Conservation (phyloP, 306 rosid genomes). For the Sicyos baderoa region DNA sequence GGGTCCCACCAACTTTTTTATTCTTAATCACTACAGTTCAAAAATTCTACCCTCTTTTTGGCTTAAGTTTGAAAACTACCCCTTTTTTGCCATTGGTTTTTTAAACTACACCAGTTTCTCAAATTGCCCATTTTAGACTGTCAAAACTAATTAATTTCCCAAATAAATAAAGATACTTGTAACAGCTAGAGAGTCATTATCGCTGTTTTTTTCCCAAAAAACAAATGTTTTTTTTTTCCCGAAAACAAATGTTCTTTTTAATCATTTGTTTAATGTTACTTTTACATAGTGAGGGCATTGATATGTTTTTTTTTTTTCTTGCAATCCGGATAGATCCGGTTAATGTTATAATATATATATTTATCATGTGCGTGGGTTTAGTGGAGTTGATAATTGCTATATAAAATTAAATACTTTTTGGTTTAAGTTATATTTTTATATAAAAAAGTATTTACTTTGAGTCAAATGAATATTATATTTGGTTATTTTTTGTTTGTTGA, state of each 20-base stretch:
- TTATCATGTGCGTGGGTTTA: background rate
- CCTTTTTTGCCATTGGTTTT: too few relatives aligned
- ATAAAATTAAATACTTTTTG: background rate
- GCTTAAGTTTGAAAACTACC: too few relatives aligned
- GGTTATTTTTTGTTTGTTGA: background rate
- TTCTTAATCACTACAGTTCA: too few relatives aligned
- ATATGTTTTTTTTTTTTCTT: background rate
- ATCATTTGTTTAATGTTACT: background rate
- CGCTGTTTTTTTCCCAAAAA: background rate
- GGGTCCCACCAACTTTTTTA: too few relatives aligned
- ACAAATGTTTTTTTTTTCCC: background rate
- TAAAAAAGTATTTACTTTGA: background rate
- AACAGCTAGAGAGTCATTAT: background rate
- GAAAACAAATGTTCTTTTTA: background rate
- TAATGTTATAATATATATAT: background rate
- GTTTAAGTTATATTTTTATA: background rate
- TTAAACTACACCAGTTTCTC: too few relatives aligned
- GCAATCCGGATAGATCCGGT: background rate
- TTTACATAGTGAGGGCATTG: background rate
- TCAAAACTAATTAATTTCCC: background rate
- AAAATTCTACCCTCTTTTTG: too few relatives aligned
- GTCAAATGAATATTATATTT: background rate
- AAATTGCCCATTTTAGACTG: too few relatives aligned
- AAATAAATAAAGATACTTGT: background rate
- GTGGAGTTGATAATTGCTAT: background rate